phyloP scores from a whole-genome alignment of 148 eudicot genomes.

The Selenicereus undatus region DNA sequence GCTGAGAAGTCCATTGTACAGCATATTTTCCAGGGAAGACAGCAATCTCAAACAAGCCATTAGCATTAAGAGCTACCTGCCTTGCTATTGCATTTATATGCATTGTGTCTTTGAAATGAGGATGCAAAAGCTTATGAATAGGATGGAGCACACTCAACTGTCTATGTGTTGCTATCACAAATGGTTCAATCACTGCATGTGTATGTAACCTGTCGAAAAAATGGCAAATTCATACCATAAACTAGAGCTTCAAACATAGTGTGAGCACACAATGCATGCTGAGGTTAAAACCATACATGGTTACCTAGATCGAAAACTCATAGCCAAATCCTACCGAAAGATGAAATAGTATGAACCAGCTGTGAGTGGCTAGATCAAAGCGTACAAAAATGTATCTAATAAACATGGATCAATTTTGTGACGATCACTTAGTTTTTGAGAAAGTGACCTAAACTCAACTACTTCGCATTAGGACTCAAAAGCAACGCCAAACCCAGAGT shows the following conservation, averaged over 20 bases:
- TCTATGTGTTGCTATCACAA: not conserved
- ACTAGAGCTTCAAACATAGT: not conserved
- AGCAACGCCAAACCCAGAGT: no score
- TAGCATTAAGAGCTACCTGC: not conserved
- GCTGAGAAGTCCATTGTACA: not conserved
- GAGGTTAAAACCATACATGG: no score
- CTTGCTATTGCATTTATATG: not conserved
- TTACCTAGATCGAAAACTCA: no score
- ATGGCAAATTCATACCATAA: no score
- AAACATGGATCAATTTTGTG: no score
- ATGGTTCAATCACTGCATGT: not conserved
- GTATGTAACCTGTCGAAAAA: not conserved
- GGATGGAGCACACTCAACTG: not conserved
- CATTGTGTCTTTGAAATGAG: not conserved
- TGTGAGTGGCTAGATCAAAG: no score
- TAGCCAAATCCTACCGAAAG: no score
- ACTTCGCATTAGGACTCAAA: no score
- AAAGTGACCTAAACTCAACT: no score
- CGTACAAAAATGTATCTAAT: no score
- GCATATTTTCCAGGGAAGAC: not conserved
- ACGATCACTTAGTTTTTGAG: no score
- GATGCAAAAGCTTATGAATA: not conserved
- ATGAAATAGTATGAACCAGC: no score
- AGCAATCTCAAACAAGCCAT: not conserved
- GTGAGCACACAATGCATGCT: not conserved